A percentile compares a stretch with the other conserved stretches of the same genome.
Evolutionary conservation across 352 stramenopile species (phyloP).

Genomic region (Phytophthora constricta): DNA sequence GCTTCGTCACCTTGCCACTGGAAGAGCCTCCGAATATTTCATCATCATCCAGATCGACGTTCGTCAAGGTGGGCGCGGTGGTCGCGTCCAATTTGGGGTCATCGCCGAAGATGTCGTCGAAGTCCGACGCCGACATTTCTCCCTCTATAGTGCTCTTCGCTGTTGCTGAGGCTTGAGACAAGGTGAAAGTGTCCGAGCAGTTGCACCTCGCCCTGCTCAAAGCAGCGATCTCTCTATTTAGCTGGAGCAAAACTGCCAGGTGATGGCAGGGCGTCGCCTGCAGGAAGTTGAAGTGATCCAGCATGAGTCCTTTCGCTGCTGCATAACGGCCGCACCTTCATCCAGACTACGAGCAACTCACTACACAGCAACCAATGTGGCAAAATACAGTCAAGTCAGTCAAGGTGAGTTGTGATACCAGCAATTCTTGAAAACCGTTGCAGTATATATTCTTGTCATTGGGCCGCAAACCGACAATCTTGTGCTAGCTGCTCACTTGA

Average conservation of each 20-base stretch:
- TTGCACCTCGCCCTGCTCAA: no score
- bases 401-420: no score
- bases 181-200: constrained; percentile 17
- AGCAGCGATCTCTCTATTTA: no score
- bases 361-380: no score
- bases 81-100: constrained; percentile 73
- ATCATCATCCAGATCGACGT: constrained; percentile 57
- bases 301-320: not conserved
- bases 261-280: not conserved
- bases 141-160: not conserved
- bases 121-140: constrained; percentile 52
- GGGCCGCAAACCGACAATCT: constrained; percentile 19
- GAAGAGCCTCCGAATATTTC: constrained; percentile 35
- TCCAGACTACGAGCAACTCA: no score
- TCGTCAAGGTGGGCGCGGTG: constrained; percentile 44
- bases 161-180: not conserved
- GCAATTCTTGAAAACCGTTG: no score
- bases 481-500: constrained; percentile 21
- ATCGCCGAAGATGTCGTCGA: constrained; percentile 87
- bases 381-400: no score
- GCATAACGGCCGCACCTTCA: not conserved
- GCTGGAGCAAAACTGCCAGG: constrained; percentile 21
- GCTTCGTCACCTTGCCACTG: constrained; percentile 20
- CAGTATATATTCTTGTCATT: constrained; percentile 42
- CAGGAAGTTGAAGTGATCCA: not conserved